phyloP scores from a whole-genome alignment of 73 alveolate genomes.

The Uronychia setigera region DNA sequence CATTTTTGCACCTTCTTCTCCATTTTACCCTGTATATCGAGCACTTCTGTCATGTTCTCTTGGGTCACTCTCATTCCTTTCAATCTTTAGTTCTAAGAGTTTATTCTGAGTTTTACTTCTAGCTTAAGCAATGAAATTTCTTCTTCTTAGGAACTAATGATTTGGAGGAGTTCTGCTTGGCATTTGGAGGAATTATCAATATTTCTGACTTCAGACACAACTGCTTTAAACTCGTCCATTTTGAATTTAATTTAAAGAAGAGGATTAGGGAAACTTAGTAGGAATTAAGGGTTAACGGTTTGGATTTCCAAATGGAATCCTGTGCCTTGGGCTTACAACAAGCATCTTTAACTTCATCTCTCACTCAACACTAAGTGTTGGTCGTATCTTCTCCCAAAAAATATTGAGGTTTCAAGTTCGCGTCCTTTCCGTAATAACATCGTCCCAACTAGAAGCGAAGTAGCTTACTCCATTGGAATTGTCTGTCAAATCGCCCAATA shows the following conservation, averaged over 20 bases:
- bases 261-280: no score
- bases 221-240: not conserved
- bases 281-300: not conserved
- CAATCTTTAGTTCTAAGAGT: not conserved
- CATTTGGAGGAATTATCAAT: not conserved
- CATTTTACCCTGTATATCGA: not conserved
- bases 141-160: not conserved
- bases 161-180: not conserved
- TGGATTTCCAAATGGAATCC: no score
- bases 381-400: no score
- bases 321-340: no score
- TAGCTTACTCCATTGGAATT: no score
- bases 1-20: not conserved
- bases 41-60: not conserved
- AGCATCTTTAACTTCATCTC: no score
- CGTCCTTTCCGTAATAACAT: no score
- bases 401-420: no score
- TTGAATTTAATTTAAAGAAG: not conserved
- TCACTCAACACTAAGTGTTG: no score
- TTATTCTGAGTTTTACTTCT: not conserved
- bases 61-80: not conserved
- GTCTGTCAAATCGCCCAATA: no score
- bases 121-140: not conserved
- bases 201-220: not conserved
- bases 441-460: no score